phyloP scores from a whole-genome alignment of 1,284 basidiomycete genomes.

The Mycena sp. region DNA sequence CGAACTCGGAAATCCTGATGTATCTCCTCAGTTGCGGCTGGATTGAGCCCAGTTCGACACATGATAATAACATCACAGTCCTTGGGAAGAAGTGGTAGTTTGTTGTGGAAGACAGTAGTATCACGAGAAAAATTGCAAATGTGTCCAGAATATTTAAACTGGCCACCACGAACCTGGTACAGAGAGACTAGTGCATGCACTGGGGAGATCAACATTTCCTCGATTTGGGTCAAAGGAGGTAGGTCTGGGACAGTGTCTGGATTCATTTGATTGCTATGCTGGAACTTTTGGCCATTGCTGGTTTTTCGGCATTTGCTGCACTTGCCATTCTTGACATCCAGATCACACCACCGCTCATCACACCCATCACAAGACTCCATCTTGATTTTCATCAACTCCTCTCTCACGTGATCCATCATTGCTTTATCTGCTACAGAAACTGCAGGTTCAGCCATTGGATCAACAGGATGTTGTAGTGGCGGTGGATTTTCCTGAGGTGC shows the following conservation, averaged over 20 bases:
- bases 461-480: not conserved
- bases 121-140: conserved; percentile 24
- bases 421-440: conserved; percentile 8
- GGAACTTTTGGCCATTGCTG: conserved; percentile 4
- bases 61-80: conserved; percentile 25
- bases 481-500: not conserved
- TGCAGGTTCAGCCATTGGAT: not conserved
- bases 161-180: conserved; percentile 23
- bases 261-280: conserved; percentile 16
- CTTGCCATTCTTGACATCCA: conserved; percentile 11
- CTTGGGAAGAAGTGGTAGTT: conserved; percentile 14
- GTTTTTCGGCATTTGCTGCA: not conserved
- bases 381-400: conserved; percentile 3
- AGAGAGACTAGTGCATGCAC: conserved; percentile 21
- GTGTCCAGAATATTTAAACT: conserved; percentile 22
- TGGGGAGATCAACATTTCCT: conserved; percentile 28
- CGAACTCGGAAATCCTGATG: conserved; percentile 24
- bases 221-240: conserved; percentile 22
- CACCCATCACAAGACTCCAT: conserved; percentile 11
- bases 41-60: conserved; percentile 3
- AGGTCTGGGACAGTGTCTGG: conserved; percentile 19
- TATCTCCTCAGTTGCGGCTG: not conserved
- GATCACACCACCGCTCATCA: conserved; percentile 29
- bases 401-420: conserved; percentile 4
- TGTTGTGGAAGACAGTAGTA: conserved; percentile 3